A percentile compares a stretch with the other conserved stretches of the same genome.
These are phyloP conservation scores for Aspergillus sojae DNA, from an alignment of 2,329 filamentous ascomycete genomes.

Conservation along the genomic window DNA sequence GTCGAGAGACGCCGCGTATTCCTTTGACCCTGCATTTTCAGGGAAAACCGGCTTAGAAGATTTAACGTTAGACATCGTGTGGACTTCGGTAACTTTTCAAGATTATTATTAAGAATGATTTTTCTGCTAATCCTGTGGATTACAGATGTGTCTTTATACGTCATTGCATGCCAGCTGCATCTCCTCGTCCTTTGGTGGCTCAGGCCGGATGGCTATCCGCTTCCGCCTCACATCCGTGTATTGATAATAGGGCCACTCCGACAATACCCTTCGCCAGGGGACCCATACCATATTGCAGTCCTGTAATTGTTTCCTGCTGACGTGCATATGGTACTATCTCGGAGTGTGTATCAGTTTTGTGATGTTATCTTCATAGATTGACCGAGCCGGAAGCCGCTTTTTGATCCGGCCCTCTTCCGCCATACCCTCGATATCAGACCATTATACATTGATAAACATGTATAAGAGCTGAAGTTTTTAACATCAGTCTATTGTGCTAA, in stretches of 20 bases:
- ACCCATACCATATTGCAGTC: neutral
- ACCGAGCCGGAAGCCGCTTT: slow-evolving; percentile 2
- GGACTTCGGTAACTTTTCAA: neutral
- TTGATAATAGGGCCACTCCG: slow-evolving; percentile 1
- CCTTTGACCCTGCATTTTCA: slow-evolving; percentile 32
- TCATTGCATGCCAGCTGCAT: neutral
- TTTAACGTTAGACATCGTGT: slow-evolving; percentile 17
- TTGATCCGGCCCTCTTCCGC: slow-evolving; percentile 8
- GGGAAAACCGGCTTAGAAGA: slow-evolving; percentile 33
- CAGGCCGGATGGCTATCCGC: slow-evolving; percentile 28
- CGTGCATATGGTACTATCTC: neutral
- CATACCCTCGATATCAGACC: neutral
- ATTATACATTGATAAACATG: neutral
- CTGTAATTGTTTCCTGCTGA: neutral
- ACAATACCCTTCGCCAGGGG: neutral
- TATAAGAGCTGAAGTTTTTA: neutral
- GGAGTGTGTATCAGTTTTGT: neutral
- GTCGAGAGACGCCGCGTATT: slow-evolving; percentile 57
- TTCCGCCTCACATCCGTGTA: slow-evolving; percentile 17
- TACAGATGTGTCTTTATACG: slow-evolving; percentile 1
- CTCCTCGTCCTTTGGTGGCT: neutral
- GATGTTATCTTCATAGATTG: neutral
- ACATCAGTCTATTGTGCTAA: neutral
- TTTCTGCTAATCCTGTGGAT: neutral
- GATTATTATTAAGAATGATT: neutral